Evolutionary conservation across 306 rosid species (phyloP), one percentile per base, ranked within the genome.

Genomic region (Trichosanthes truncata): DNA sequence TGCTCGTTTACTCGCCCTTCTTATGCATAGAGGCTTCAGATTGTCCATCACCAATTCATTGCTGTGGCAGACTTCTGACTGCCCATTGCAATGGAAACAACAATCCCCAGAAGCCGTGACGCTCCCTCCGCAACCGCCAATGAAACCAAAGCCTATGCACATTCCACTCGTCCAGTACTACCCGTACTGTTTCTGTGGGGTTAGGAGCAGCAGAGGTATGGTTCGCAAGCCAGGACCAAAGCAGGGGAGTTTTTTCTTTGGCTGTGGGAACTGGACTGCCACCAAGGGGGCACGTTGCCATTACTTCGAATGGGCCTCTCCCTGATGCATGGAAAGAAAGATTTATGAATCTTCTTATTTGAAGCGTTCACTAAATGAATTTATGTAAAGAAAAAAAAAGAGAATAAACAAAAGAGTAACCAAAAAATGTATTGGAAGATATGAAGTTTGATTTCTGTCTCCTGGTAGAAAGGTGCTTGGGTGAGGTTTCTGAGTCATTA

Each of bases 251-350:
- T 80, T 80, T 66, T 93, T 90, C 94, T 95, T 87, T 76, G 95
- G 99, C 76, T 93, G 97, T 79, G 97, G 99, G 51, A 91, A 91
- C 79, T 95, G 96, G 96, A 89, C 91, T 66, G 80, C 90, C 40
- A 83, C 87, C 61, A 85, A 95, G 83, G 99, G 97, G 63, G 90
- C 96, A 31, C 87, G 86, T 74, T 95, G 99, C 91, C 93, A 79
- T 68, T 95, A 89, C 93, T 95, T 93, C 43, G 92, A 93, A 85
- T 95, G 99, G 99, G 87, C 87, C 18, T 82, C 97, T 60, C 13
- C 89, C 77, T 91, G 87, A 90, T 41, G 41, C 40, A 82, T 78
- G 69, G 52, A 82, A 73, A 87, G 52, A 82, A 73, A 87, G 81
- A 60, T 73, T 78, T 77, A 82, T 57, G 68, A 80, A 77, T 88